Base-by-base conservation (phyloP, 163 green algal species). In the Scenedesmus sp. region DNA sequence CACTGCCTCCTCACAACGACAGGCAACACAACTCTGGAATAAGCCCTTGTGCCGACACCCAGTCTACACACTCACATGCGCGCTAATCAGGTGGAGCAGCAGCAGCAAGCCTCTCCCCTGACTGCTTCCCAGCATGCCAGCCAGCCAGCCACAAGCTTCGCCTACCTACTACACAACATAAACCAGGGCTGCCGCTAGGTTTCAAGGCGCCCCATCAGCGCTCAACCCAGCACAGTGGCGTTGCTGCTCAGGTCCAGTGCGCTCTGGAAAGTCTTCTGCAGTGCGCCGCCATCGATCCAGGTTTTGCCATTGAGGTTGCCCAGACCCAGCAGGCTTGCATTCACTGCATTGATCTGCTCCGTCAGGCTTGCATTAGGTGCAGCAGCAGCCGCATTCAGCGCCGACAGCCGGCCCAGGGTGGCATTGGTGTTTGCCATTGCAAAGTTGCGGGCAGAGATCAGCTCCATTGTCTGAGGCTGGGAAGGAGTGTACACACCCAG, bases 401-500 rank as follows among this genome's bases (percentile, higher is more conserved):
- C 57, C 9, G 20, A 18, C 57, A 91, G 74, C 56, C 16, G 66
- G 23, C 82, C 34, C 15, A 91, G 87, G 1, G 87, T 91, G 6
- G 56, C 20, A 76, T 91, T 87, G 74, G 87, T 91, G 57, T 55
- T 64, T 4, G 46, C 9, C 2, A 91, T 10, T 10, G 87, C 76
- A 46, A 81, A 60, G 46, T 8, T 55, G 74, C 76, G 74, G 3
- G 83, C 56, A 56, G 54, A 16, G 12, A 91, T 23, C 57, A 91
- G 76, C 26, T 91, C 74, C 23, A 70, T 55, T 3, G 52, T 54
- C 76, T 87, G 34, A 7, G 76, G 76, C 87, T 64, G 54, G 59
- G 26, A 70, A 18, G 90, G 90, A 3, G 90, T 93, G 90, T 82
- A 84, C 56, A 57, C 34, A n/a, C 84, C 90, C 6, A 90, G 57